Conservation (phyloP, 2,329 filamentous ascomycete species). For the Akanthomyces dipterigenus region DNA sequence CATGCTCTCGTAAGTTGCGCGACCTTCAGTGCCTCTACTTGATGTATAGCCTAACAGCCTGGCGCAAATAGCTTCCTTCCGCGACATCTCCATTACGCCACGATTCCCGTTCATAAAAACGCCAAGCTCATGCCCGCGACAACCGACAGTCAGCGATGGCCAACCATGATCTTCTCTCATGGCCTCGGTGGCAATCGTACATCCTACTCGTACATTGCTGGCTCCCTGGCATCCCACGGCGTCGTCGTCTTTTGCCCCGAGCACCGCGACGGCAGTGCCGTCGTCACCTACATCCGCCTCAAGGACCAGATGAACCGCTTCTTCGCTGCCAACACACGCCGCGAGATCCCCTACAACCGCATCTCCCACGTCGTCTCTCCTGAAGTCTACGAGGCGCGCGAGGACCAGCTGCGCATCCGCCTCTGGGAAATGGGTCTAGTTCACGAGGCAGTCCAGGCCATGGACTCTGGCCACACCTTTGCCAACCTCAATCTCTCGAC, state of each 20-base stretch:
- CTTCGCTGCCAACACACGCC: constrained; percentile 21
- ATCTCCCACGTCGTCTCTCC: constrained; percentile 57
- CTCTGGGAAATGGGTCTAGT: constrained; percentile 72
- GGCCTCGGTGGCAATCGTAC: constrained; percentile 76
- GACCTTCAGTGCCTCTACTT: neutral
- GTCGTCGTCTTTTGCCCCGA: constrained; percentile 76
- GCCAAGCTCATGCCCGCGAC: constrained; percentile 52
- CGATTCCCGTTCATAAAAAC: constrained; percentile 67
- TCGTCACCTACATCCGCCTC: constrained; percentile 64
- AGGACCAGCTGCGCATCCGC: constrained; percentile 66
- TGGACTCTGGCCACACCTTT: constrained; percentile 50
- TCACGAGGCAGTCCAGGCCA: constrained; percentile 58
- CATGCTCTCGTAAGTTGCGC: constrained; percentile 48
- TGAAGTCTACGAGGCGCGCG: constrained; percentile 60
- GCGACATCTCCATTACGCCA: constrained; percentile 64
- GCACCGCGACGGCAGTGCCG: constrained; percentile 74
- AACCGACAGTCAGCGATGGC: constrained; percentile 54
- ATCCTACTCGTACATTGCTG: constrained; percentile 76
- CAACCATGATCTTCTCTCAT: constrained; percentile 80
- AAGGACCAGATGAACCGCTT: constrained; percentile 39
- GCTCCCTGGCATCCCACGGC: constrained; percentile 73
- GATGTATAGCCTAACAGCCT: neutral
- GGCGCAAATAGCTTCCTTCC: constrained; percentile 50
- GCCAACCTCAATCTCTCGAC: constrained; percentile 48
- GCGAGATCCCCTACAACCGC: constrained; percentile 40